Base-by-base conservation (phyloP, 2,329 filamentous ascomycete genomes). In the Pseudogymnoascus sp. region DNA sequence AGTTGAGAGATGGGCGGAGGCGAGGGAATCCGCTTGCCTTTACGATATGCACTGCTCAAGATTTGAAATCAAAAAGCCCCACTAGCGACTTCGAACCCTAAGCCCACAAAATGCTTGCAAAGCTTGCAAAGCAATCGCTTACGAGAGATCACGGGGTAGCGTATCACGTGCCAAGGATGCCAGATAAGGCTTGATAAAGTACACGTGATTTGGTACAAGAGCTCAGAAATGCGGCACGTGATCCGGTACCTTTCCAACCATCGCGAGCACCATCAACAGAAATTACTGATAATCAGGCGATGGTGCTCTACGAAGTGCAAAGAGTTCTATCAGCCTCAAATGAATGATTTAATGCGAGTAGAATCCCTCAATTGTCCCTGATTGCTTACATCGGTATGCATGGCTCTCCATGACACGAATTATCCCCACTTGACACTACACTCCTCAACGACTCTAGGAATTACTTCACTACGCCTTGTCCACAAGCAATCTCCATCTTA, bases 11-110 rank as follows among this genome's bases (percentile, higher is more conserved):
- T 56, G 50, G 50, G 50, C 50, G 28, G 50, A 56, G 50, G 50
- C 50, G 50, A 56, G 50, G 50, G 28, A 56, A 56, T 33, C 50
- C 50, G 50, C 50, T 56, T 56, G 50, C 50, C 50, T 56, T 56
- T 56, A 56, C 50, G 50, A 56, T 56, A 56, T 56, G 50, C 50
- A 50, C 78, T 75, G 70, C 75, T 75, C 70, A 26, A 31, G 59
- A 38, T 60, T 60, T 60, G 59, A 60, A 60, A 60, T 60, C 59
- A 60, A 60, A 60, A 41, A 40, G 59, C 33, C 35, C 59, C 38
- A 60, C 33, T 40, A 60, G 35, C 59, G 38, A 60, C 19, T 38
- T 60, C 2, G 26, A 56, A 41, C 59, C 59, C 59, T 60, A 60
- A 60, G 59, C 59, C 59, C 59, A 60, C 59, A 60, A 60, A 56